A percentile compares a stretch with the other conserved stretches of the same genome.
These are phyloP conservation scores for Trypanosoma avium DNA, from an alignment of 208 protist genomes.

Conservation along the genomic window DNA sequence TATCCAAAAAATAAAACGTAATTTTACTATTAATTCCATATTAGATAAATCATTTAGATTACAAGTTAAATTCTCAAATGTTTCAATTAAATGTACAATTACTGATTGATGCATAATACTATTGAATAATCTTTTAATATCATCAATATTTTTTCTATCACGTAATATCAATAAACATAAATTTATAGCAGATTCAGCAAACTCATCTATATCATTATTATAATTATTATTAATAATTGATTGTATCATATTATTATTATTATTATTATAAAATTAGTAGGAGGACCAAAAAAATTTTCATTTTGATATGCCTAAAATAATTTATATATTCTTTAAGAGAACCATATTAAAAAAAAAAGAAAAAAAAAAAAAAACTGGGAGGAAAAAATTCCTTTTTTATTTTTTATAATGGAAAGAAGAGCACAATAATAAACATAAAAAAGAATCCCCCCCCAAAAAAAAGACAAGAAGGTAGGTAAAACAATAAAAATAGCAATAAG, in stretches of 20 bases:
- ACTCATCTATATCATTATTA: not conserved
- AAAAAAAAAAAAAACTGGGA: no score
- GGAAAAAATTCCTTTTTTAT: no score
- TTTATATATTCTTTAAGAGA: no score
- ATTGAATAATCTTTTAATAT: not conserved
- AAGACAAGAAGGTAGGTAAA: not conserved
- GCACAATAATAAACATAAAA: no score
- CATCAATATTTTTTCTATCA: not conserved
- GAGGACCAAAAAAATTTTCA: no score
- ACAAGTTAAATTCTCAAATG: constrained; percentile 10
- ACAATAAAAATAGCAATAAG: constrained; percentile 2
- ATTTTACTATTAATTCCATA: constrained; percentile 1
- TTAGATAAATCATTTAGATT: not conserved
- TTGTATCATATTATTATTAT: no score
- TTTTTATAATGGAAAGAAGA: no score
- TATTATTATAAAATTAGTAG: no score
- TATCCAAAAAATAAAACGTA: constrained; percentile 10
- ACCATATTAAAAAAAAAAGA: not conserved
- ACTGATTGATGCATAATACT: constrained; percentile 6
- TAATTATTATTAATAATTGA: not conserved
- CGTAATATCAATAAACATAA: not conserved
- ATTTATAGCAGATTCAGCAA: not conserved
- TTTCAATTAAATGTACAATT: constrained; percentile 2
- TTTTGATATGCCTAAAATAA: no score
- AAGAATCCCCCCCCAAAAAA: no score